These are phyloP conservation scores for Zymoseptoria tritici DNA, from an alignment of 2,329 filamentous ascomycete species.

Conservation along the genomic window DNA sequence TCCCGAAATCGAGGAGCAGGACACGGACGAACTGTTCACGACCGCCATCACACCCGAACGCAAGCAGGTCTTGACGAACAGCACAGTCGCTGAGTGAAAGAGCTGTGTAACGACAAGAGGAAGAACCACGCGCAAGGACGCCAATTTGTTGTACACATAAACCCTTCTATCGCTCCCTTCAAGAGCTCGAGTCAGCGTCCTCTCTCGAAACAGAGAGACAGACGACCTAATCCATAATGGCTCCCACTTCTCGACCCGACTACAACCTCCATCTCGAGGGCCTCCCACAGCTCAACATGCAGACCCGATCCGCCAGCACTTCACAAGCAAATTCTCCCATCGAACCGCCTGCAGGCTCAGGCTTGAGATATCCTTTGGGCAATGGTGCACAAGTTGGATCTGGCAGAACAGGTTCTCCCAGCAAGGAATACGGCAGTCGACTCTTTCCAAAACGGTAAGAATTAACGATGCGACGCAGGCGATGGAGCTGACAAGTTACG, in stretches of 20 bases:
- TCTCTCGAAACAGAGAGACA: background rate
- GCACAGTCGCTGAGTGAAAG: background rate
- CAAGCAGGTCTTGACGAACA: background rate
- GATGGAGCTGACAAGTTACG: slow-evolving; percentile 7
- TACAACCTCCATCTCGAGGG: slow-evolving; percentile 77
- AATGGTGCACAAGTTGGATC: slow-evolving; percentile 50
- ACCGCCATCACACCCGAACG: background rate
- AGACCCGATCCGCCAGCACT: slow-evolving; percentile 69
- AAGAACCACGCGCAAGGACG: background rate
- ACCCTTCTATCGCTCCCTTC: background rate
- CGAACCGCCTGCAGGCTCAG: slow-evolving; percentile 58
- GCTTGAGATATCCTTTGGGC: slow-evolving; percentile 65
- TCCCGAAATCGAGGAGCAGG: background rate
- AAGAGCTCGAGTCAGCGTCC: background rate
- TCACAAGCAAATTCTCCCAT: slow-evolving; percentile 73
- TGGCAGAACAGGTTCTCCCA: slow-evolving; percentile 81
- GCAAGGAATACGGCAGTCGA: slow-evolving; percentile 77
- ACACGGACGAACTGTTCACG: background rate
- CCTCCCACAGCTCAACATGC: slow-evolving; percentile 58
- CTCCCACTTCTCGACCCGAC: slow-evolving; percentile 70
- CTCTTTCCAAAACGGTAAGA: slow-evolving; percentile 88
- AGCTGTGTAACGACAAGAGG: background rate
- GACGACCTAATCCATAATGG: slow-evolving; percentile 80
- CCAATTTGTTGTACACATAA: background rate
- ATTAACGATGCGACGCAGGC: background rate